phyloP scores from a whole-genome alignment of 768 basidiomycete species.

The Heimioporus sp. region DNA sequence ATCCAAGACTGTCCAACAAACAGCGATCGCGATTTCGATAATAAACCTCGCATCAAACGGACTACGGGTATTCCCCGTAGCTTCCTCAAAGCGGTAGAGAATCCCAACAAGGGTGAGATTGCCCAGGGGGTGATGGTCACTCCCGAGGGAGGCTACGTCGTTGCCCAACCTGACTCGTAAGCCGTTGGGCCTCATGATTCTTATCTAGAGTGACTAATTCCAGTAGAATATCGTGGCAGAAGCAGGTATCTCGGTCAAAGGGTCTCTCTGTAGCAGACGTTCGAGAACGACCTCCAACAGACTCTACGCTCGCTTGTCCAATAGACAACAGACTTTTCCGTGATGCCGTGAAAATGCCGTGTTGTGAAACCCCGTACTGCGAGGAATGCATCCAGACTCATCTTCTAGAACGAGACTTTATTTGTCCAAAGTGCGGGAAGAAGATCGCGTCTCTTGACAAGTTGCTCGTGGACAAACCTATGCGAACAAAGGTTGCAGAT shows the following conservation, averaged over 20 bases:
- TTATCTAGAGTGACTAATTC: background rate
- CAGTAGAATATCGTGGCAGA: conserved; percentile 89
- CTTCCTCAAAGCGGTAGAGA: conserved; percentile 95
- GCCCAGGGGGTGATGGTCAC: conserved; percentile 96
- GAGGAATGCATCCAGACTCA: conserved; percentile 97
- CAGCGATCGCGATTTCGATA: conserved; percentile 91
- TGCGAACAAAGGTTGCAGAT: conserved; percentile 71
- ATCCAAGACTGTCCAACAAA: conserved; percentile 99
- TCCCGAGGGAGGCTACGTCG: conserved; percentile 96
- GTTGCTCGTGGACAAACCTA: conserved; percentile 74
- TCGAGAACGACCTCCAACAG: conserved; percentile 79
- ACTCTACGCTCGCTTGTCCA: conserved; percentile 78
- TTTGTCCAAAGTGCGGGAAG: conserved; percentile 87
- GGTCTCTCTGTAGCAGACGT: conserved; percentile 85
- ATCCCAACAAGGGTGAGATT: conserved; percentile 67
- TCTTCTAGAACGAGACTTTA: conserved; percentile 91
- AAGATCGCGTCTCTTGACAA: conserved; percentile 90
- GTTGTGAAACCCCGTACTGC: conserved; percentile 88
- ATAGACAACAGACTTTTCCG: conserved; percentile 93
- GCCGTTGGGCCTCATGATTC: conserved; percentile 30
- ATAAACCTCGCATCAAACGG: conserved; percentile 92
- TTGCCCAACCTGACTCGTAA: conserved; percentile 94
- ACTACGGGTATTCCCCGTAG: conserved; percentile 98
- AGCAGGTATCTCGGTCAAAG: conserved; percentile 77
- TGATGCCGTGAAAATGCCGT: conserved; percentile 94